These are phyloP conservation scores for Pezicula rhizophila DNA, from an alignment of 2,329 filamentous ascomycete species.

Conservation along the genomic window DNA sequence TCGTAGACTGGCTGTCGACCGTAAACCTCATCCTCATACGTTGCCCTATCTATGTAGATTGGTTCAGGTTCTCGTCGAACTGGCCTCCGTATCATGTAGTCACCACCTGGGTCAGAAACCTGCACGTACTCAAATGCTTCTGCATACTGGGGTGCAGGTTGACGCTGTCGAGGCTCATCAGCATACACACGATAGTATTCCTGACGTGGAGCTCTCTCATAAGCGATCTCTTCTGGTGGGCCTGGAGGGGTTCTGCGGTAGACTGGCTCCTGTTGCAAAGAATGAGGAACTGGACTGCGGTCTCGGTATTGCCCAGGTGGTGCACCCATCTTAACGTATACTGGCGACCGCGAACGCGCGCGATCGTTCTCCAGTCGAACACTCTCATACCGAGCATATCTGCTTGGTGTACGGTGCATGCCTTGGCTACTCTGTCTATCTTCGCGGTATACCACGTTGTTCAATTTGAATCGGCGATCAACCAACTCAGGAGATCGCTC, in stretches of 20 bases:
- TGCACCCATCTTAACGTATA: conserved; percentile 25
- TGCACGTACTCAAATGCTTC: conserved; percentile 40
- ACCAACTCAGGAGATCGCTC: conserved; percentile 26
- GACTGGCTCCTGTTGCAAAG: conserved; percentile 20
- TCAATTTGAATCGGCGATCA: conserved; percentile 26
- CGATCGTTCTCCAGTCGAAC: conserved; percentile 27
- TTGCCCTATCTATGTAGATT: conserved; percentile 14
- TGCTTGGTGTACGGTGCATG: conserved; percentile 22
- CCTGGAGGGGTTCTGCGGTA: conserved; percentile 24
- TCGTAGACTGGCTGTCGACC: conserved; percentile 23
- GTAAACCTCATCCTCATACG: conserved; percentile 22
- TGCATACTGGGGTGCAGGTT: conserved; percentile 22
- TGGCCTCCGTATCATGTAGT: conserved; percentile 41
- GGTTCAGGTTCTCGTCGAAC: conserved; percentile 28
- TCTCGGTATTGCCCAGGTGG: conserved; percentile 25
- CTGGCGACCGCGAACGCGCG: conserved; percentile 29
- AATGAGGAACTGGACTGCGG: conserved; percentile 23
- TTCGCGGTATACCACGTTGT: conserved; percentile 27
- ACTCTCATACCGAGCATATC: conserved; percentile 28
- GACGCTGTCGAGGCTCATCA: conserved; percentile 25
- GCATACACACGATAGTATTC: conserved; percentile 30
- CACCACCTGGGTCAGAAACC: conserved; percentile 37
- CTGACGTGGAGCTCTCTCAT: conserved; percentile 25
- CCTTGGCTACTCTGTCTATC: conserved; percentile 25
- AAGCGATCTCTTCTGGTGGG: conserved; percentile 21